Percentiles rank a stretch among this genome's conserved stretches.
Conservation (phyloP, 1,284 basidiomycete genomes). For the Calocybe gambosa region DNA sequence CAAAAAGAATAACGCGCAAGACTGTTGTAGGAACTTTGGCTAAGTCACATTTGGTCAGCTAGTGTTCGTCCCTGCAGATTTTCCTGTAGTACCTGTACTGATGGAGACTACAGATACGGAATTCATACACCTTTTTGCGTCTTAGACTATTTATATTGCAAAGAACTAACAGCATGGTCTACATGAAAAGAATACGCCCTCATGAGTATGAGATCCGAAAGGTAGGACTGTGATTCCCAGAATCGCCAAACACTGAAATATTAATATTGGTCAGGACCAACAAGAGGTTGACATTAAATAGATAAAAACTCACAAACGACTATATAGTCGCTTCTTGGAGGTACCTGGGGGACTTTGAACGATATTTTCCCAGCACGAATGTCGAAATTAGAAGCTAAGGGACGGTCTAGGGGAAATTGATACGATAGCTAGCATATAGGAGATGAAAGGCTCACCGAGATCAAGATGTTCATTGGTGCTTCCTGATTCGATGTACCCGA, state of each 20-base stretch:
- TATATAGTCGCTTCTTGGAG: constrained; percentile 12
- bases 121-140: too few species aligned
- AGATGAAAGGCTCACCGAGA: constrained; percentile 19
- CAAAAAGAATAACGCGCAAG: too few species aligned
- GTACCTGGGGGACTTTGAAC: constrained; percentile 28
- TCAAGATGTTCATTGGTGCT: constrained; percentile 29
- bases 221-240: constrained; percentile 33
- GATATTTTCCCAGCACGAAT: constrained; percentile 25
- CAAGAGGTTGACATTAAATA: neutral
- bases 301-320: constrained; percentile 14
- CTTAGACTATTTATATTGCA: too few species aligned
- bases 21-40: too few species aligned
- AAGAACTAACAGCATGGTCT: neutral
- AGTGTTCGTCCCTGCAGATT: too few species aligned
- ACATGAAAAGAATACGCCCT: neutral
- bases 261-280: neutral
- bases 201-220: constrained; percentile 17
- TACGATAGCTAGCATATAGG: neutral
- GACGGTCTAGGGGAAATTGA: constrained; percentile 25
- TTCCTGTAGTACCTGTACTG: too few species aligned
- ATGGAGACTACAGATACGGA: too few species aligned
- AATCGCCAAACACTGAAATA: constrained; percentile 36
- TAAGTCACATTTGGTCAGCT: too few species aligned
- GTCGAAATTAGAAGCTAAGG: constrained; percentile 32
- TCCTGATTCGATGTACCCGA: constrained; percentile 25